Evolutionary conservation across 2,329 filamentous ascomycete species (phyloP).

Genomic region (Diaporthe australafricana): DNA sequence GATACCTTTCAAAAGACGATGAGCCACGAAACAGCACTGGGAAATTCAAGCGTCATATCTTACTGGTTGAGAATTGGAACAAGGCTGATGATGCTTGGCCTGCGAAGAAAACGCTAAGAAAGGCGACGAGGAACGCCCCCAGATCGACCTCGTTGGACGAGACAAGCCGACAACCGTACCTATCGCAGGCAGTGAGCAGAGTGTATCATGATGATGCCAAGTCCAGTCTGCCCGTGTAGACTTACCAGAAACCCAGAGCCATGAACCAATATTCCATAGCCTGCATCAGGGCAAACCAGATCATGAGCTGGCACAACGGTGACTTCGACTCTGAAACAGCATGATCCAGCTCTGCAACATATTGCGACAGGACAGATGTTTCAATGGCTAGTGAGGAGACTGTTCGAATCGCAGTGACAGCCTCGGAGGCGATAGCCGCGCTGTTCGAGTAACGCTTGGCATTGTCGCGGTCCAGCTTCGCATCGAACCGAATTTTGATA

Average conservation of each 20-base stretch:
- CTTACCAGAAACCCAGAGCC: conserved; percentile 54
- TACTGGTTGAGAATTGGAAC: conserved; percentile 6
- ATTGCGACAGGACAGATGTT: background rate
- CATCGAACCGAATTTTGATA: background rate
- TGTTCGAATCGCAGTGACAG: background rate
- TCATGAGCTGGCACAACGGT: conserved; percentile 50
- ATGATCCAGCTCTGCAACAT: background rate
- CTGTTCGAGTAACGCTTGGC: conserved; percentile 3
- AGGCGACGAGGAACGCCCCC: background rate
- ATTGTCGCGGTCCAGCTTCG: background rate
- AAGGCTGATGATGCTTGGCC: background rate
- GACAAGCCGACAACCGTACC: background rate
- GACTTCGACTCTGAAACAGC: conserved; percentile 42
- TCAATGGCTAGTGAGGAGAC: background rate
- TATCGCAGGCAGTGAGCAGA: background rate
- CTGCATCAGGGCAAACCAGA: conserved; percentile 51
- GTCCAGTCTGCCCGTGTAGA: background rate
- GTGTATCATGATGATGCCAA: no score
- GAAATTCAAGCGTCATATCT: background rate
- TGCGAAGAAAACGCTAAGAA: background rate
- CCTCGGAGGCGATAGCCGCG: background rate
- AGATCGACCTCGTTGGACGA: background rate
- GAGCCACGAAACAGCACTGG: background rate
- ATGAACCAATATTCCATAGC: conserved; percentile 55
- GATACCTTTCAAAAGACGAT: background rate